Evolutionary conservation across 768 basidiomycete species (phyloP), one percentile per base, ranked within the genome.

Genomic region (Lyophyllum decastes): DNA sequence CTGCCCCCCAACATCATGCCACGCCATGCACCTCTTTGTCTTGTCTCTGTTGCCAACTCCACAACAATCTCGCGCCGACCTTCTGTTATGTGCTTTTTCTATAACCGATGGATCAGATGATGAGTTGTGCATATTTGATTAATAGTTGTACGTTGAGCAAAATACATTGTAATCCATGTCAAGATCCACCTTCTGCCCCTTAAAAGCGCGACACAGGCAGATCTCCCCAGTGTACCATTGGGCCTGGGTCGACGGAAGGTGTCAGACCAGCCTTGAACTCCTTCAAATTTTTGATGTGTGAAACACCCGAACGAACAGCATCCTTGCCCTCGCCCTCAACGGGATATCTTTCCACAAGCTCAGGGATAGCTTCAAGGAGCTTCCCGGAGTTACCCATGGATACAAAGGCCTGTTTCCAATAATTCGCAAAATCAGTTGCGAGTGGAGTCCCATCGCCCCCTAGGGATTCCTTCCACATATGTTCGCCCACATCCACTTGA

Each of bases 151-250:
- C 47, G 25, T 25, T 47, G 34, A 45, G 52, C 46, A 19, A 34
- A 49, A 35, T 45, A 8, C 21, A 33, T 48, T 33, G 4, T n/a
- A 46, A 25, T 43, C 12, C 21, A 26, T 46, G 27, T 44, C 5
- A 52, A 21, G 21, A 9, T 49, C 24, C 49, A 59, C 44, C 58
- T 41, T 10, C 40, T 41, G 16, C 11, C 25, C 26, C 24, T 78
- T 72, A 89, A 45, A 84, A 78, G 60, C 79, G 86, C 2, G 88
- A 69, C 6, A 73, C 68, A 19, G 88, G 89, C 52, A 90, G 74
- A 73, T 92, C 91, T 33, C 82, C 83, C 89, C 89, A 92, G 50
- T 85, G 73, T 0, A 86, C 87, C 61, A 94, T 74, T 2, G 92
- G 86, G 38, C 78, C 78, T n/a, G 89, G 82, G 59, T 80, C 79